Evolutionary conservation across 1,139 yeast genomes (phyloP), one percentile per base, ranked within the genome.

Genomic region (Hyphopichia khmerensis): DNA sequence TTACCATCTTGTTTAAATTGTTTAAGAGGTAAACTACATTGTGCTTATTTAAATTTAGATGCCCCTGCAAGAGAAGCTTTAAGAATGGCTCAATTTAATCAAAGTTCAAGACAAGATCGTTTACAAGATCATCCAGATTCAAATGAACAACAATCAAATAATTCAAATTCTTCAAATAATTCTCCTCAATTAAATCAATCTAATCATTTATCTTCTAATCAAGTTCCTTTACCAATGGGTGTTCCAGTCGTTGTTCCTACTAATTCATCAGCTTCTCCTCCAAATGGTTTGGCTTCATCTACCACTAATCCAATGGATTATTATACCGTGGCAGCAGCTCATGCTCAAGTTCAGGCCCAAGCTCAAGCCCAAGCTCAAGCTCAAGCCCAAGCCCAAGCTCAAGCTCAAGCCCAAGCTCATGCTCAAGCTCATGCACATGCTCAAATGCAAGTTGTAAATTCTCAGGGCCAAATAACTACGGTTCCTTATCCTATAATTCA

Each of bases 1-100:
- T 65, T 81, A 27, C 87, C 87, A 1, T 69, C 75, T 30, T 82
- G 88, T 53, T 66, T 74, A 40, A 82, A 82, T 54, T 82, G 87
- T 55, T 55, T 72, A 41, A 77, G 81, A 57, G 83, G 86, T 8
- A 79, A 80, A 47, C 59, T 77, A 36, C 72, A 72, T 46, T 79
- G 83, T 62, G 81, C 82, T 4, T 78, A 78, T 53, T 57, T 77
- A 38, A 76, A 75, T 40, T 56, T 77, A 32, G 81, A 77, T 51
- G 70, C 72, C 11, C 67, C 70, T 27, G 80, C 81, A 2, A 59
- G 80, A 44, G 72, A 71, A 46, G 80, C 81, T 26, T 59, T 77
- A 40, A 60, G 77, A 45, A 66, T 71, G 67, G 82, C 82, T 3
- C 82, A 77, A 52, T 69, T 65, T 50, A 72, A 72, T 51, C 79